Evolutionary conservation across 768 basidiomycete genomes (phyloP).

Genomic region (Russula abietina): DNA sequence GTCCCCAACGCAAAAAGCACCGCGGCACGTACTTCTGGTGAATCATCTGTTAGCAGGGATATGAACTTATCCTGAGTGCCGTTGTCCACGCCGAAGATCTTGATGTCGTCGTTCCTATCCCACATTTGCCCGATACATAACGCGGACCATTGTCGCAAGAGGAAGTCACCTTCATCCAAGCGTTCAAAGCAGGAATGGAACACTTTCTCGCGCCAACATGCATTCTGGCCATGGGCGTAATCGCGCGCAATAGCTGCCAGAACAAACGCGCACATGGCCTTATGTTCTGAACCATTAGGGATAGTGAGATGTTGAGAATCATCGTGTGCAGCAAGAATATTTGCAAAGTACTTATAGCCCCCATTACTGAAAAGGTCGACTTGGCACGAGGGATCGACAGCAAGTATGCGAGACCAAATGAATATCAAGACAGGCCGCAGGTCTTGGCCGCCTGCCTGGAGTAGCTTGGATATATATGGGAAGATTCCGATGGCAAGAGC

Average conservation of each 20-base stretch:
- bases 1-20: slow-evolving; percentile 89
- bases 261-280: slow-evolving; percentile 98
- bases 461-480: slow-evolving; percentile 93
- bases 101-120: slow-evolving; percentile 89
- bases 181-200: slow-evolving; percentile 84
- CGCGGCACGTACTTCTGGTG: slow-evolving; percentile 89
- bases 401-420: slow-evolving; percentile 97
- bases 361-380: slow-evolving; percentile 78
- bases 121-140: slow-evolving; percentile 93
- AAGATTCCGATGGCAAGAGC: slow-evolving; percentile 97
- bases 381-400: slow-evolving; percentile 92
- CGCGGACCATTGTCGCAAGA: slow-evolving; percentile 90
- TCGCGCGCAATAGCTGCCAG: slow-evolving; percentile 87
- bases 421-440: slow-evolving; percentile 97
- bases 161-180: slow-evolving; percentile 83
- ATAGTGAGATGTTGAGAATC: slow-evolving; percentile 51
- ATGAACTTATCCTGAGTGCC: slow-evolving; percentile 81
- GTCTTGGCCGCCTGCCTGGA: slow-evolving; percentile 91
- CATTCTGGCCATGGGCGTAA: slow-evolving; percentile 78
- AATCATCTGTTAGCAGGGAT: slow-evolving; percentile 72
- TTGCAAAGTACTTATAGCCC: slow-evolving; percentile 82
- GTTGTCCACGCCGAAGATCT: slow-evolving; percentile 70
- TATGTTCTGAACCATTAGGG: slow-evolving; percentile 93
- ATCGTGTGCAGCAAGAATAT: slow-evolving; percentile 63
- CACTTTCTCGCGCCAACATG: slow-evolving; percentile 73